Percentiles rank a stretch among this genome's conserved stretches.
phyloP scores from a whole-genome alignment of 352 stramenopile genomes.

The Phytophthora melonis region DNA sequence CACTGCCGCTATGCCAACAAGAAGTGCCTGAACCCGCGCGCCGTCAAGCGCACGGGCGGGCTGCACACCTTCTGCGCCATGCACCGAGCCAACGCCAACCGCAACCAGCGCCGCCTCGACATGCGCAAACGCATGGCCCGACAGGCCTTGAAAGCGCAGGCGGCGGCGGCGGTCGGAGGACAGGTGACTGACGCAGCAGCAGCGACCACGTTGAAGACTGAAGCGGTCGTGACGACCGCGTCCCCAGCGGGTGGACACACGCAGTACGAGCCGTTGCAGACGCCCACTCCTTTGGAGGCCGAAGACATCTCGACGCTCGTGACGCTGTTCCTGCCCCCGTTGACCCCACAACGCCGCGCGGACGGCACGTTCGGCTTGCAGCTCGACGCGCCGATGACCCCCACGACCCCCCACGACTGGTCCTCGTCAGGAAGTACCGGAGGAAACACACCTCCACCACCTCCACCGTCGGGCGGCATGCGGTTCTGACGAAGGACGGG shows the following conservation, averaged over 20 bases:
- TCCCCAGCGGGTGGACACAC: constrained; percentile 10
- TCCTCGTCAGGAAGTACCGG: constrained; percentile 25
- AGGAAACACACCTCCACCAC: constrained; percentile 8
- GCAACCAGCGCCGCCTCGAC: constrained; percentile 74
- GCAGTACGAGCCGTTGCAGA: constrained; percentile 48
- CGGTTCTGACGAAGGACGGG: constrained; percentile 15
- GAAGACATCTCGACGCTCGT: constrained; percentile 58
- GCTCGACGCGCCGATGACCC: background rate
- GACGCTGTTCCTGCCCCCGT: constrained; percentile 39
- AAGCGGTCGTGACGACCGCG: background rate
- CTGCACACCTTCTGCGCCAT: constrained; percentile 74
- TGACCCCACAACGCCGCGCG: background rate
- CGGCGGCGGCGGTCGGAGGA: background rate
- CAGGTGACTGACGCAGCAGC: no score
- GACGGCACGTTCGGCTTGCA: constrained; percentile 17
- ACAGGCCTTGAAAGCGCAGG: constrained; percentile 30
- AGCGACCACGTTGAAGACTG: background rate
- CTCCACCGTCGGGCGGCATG: constrained; percentile 8
- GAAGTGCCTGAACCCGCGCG: constrained; percentile 58
- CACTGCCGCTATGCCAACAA: constrained; percentile 77
- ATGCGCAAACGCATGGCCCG: constrained; percentile 59
- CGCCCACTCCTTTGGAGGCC: constrained; percentile 47
- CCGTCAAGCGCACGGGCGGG: constrained; percentile 61
- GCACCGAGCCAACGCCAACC: constrained; percentile 72
- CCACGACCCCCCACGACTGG: constrained; percentile 16